Evolutionary conservation across 345 rosid genomes (phyloP).

Genomic region (Populus davidiana): DNA sequence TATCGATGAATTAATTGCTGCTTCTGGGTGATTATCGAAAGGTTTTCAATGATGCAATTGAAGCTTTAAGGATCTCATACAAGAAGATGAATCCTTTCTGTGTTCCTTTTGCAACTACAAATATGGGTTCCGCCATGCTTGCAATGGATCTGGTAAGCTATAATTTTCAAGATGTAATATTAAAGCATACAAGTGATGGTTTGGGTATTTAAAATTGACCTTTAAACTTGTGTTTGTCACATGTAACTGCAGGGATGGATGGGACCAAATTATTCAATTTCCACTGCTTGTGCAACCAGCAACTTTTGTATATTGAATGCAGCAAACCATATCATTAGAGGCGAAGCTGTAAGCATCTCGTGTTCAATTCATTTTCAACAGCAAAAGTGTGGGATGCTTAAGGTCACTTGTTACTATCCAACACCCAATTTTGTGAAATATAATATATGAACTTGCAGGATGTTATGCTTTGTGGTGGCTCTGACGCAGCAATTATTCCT

Average conservation of each 20-base stretch:
- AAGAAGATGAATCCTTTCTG: constrained; percentile 94
- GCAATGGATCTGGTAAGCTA: constrained; percentile 87
- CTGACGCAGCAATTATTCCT: constrained; percentile 85
- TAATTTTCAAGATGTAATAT: constrained; percentile 16
- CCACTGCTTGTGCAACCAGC: constrained; percentile 95
- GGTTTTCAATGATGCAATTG: constrained; percentile 89
- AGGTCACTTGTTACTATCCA: background rate
- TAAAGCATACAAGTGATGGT: background rate
- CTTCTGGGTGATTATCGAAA: constrained; percentile 24
- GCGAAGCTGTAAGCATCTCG: constrained; percentile 86
- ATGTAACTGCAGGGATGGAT: constrained; percentile 75
- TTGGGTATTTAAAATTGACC: constrained; percentile 14
- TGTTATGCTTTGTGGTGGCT: constrained; percentile 96
- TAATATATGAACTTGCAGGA: constrained; percentile 45
- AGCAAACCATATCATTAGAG: constrained; percentile 86
- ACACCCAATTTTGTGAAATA: constrained; percentile 12
- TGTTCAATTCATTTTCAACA: constrained; percentile 14
- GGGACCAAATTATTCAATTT: constrained; percentile 97
- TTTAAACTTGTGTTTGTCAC: constrained; percentile 20
- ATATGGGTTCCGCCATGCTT: constrained; percentile 99
- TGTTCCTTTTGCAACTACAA: constrained; percentile 93
- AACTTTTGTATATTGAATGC: constrained; percentile 91
- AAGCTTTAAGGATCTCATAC: constrained; percentile 84
- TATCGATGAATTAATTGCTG: background rate
- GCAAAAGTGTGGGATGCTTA: background rate